phyloP scores from a whole-genome alignment of 768 basidiomycete genomes.

The Auriculariales sp. region DNA sequence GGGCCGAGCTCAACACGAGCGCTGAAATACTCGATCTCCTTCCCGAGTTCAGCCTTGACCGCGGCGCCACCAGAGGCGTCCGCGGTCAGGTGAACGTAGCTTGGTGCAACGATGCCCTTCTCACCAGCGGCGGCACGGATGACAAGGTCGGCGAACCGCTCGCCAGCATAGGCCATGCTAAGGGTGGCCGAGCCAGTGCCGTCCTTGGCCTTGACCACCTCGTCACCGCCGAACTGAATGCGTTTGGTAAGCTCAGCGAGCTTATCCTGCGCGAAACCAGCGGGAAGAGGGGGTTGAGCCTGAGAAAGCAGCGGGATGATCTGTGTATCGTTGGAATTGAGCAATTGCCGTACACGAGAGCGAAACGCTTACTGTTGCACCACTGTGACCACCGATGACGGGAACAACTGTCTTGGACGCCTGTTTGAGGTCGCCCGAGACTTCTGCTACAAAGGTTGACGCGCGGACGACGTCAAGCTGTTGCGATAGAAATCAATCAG shows the following conservation, averaged over 20 bases:
- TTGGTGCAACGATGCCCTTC: constrained; percentile 72
- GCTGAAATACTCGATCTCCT: constrained; percentile 77
- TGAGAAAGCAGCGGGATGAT: constrained; percentile 92
- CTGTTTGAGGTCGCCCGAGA: constrained; percentile 38
- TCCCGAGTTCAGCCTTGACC: constrained; percentile 65
- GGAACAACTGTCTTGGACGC: constrained; percentile 59
- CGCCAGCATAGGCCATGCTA: constrained; percentile 92
- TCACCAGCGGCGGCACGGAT: constrained; percentile 78
- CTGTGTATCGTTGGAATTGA: constrained; percentile 19
- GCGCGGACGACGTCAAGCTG: constrained; percentile 86
- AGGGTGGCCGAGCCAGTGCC: constrained; percentile 89
- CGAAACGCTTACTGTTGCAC: constrained; percentile 47
- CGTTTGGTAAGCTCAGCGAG: constrained; percentile 59
- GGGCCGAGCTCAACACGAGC: constrained; percentile 79
- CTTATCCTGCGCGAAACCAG: constrained; percentile 28
- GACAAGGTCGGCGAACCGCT: constrained; percentile 73
- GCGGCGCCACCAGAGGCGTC: constrained; percentile 56
- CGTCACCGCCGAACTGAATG: constrained; percentile 93
- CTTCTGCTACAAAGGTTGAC: constrained; percentile 87
- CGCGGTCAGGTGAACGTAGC: constrained; percentile 66
- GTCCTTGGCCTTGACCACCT: constrained; percentile 97
- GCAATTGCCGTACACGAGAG: neutral
- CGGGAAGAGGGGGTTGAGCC: constrained; percentile 62
- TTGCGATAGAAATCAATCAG: too few species aligned
- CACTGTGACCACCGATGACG: constrained; percentile 91